Evolutionary conservation across 495 filamentous ascomycete genomes (phyloP), one percentile per base, ranked within the genome.

Genomic region (Tuber umbilicatum): DNA sequence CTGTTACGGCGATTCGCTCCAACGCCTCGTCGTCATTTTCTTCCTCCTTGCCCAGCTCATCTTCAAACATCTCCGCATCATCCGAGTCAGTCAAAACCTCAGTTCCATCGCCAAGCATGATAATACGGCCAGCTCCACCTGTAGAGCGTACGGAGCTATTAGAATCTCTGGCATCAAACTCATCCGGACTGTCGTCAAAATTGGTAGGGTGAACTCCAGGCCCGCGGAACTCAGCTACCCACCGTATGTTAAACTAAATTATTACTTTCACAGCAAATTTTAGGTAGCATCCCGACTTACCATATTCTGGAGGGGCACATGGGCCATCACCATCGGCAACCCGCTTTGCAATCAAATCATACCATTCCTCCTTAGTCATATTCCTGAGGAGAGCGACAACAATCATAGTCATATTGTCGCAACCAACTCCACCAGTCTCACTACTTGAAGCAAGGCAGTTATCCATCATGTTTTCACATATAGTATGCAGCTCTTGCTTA

Each of bases 381-480:
- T 94, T 95, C 78, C 90, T 89, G 73, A 99, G 89, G 81, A 99
- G 89, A 76, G 91, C 95, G 82, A 99, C 86, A 78, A 99, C 86
- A 80, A 90, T 87, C 92, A 98, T 97, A 78, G 95, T 99, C 95
- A 99, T 99, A 86, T 99, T 99, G 85, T 99, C 95, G 85, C 95
- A 99, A 76, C 95, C 95, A 70, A 99, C 95, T 68, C 95, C 95
- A 43, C 95, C 95, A 64, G 95, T 98, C 84, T 99, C 96, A 80
- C 94, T 95, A 87, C 95, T 97, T 71, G 93, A 94, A 41, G 95
- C 92, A 73, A 98, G 88, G 83, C 95, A 99, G 85, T 98, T 99
- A 86, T 98, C 94, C 95, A 99, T 99, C 93, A 99, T 96, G 86
- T 99, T 99, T 86, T 99, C 95, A 84, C 94, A 97, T 81, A 99